Evolutionary conservation across 306 rosid genomes (phyloP), one percentile per base, ranked within the genome.

Genomic region (Quercus ilex): DNA sequence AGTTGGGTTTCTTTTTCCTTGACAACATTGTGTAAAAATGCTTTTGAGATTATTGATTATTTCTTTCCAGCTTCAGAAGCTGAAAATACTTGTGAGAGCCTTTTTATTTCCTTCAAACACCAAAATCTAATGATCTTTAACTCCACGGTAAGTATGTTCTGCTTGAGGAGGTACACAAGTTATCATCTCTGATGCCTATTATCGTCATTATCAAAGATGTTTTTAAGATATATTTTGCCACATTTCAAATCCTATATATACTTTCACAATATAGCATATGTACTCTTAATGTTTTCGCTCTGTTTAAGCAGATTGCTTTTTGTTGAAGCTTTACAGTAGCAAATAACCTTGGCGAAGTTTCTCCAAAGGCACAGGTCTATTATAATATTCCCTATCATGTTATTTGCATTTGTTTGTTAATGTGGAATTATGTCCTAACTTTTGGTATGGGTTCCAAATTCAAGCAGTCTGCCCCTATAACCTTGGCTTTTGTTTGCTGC

Each of bases 391-490:
- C 63, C 28, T 58, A 55, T 38, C n/a, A 41, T 23, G 28, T 38
- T 21, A 0, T 53, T 62, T 65, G 64, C 5, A 12, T 30, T 38
- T 21, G 33, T 51, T 49, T 23, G 31, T 30, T 60, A 60, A 23
- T 38, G 64, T 49, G 71, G 26, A 25, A 62, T 68, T 77, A 41
- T 26, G 30, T 74, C 68, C 63, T 78, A 28, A 74, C 30, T 46
- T 52, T 62, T 71, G 28, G 46, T 72, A 75, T 69, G 46, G 38
- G 73, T 74, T 84, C 82, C 91, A 94, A 97, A 91, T 94, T 74
- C 98, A 94, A 87, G 91, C 98, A 21, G 98, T 91, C 69, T 94
- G 98, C 89, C 92, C 89, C 85, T 97, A 94, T 87, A 92, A 85
- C 84, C 92, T 92, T 71, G 97, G 98, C 65, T 93, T 94, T 74